Evolutionary conservation across 2,329 filamentous ascomycete genomes (phyloP).

Genomic region (Myotisia sp.): DNA sequence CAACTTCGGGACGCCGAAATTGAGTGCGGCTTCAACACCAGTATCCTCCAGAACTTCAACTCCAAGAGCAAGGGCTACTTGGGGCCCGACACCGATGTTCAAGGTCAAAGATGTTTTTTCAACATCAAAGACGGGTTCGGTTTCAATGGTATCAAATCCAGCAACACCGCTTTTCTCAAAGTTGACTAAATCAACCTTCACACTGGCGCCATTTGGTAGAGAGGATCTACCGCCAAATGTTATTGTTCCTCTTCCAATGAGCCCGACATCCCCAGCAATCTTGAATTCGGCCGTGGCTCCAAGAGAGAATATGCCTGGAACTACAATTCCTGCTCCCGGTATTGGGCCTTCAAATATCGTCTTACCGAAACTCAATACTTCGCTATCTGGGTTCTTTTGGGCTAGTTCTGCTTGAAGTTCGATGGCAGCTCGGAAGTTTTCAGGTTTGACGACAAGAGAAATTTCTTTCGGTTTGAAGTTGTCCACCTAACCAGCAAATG

Average conservation of each 20-base stretch:
- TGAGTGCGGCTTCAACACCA: slow-evolving; percentile 9
- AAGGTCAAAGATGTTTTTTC: slow-evolving; percentile 14
- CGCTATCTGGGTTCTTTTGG: slow-evolving; percentile 5
- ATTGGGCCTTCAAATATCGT: slow-evolving; percentile 12
- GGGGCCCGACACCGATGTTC: slow-evolving; percentile 14
- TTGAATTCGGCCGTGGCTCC: slow-evolving; percentile 16
- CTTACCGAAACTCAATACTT: slow-evolving; percentile 8
- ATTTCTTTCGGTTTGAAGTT: slow-evolving; percentile 12
- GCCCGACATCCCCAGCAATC: slow-evolving; percentile 12
- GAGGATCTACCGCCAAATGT: slow-evolving; percentile 15
- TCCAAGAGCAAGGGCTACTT: slow-evolving; percentile 16
- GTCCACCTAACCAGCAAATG: slow-evolving; percentile 9
- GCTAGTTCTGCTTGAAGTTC: slow-evolving; percentile 12
- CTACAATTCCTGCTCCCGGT: slow-evolving; percentile 15
- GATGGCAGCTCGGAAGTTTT: slow-evolving; percentile 13
- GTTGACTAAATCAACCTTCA: slow-evolving; percentile 15
- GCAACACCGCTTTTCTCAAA: slow-evolving; percentile 13
- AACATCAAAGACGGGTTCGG: slow-evolving; percentile 16
- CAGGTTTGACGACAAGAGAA: slow-evolving; percentile 12
- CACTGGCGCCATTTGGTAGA: slow-evolving; percentile 16
- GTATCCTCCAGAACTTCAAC: slow-evolving; percentile 14
- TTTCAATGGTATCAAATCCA: slow-evolving; percentile 15
- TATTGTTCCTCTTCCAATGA: slow-evolving; percentile 15
- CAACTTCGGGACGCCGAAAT: slow-evolving; percentile 8
- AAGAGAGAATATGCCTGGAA: slow-evolving; percentile 16